Evolutionary conservation across 1,284 basidiomycete species (phyloP).

Genomic region (Caloboletus inedulis): DNA sequence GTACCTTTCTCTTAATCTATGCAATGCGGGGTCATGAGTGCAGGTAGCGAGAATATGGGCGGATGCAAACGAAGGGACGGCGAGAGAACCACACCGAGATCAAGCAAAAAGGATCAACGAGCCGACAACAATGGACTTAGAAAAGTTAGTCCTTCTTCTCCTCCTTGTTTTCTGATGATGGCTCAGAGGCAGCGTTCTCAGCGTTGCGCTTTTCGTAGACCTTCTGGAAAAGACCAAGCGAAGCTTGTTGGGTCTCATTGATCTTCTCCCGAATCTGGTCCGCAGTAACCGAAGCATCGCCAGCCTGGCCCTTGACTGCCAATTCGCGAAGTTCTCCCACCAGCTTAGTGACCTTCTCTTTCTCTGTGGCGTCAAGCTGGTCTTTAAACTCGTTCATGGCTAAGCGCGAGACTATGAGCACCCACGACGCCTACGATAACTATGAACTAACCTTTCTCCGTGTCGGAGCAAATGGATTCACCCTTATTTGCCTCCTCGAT

Average conservation of each 20-base stretch:
- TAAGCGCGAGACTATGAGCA: conserved; percentile 30
- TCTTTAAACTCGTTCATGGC: conserved; percentile 98
- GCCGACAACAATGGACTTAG: not conserved
- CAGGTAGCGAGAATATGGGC: conserved; percentile 1
- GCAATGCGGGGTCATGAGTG: conserved; percentile 16
- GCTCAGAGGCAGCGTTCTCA: conserved; percentile 55
- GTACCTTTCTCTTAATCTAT: conserved; percentile 34
- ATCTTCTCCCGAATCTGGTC: conserved; percentile 93
- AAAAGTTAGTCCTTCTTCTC: conserved; percentile 69
- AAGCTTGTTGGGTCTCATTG: conserved; percentile 94
- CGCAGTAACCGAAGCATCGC: conserved; percentile 78
- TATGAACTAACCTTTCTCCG: conserved; percentile 78
- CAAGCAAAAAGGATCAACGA: conserved; percentile 3
- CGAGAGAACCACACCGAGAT: conserved; percentile 12
- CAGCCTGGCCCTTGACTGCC: conserved; percentile 86
- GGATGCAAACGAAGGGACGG: conserved; percentile 31
- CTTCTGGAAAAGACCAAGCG: conserved; percentile 97
- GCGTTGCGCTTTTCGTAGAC: conserved; percentile 91
- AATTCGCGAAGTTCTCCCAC: conserved; percentile 88
- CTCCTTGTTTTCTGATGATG: conserved; percentile 48
- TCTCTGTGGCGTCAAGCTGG: conserved; percentile 88
- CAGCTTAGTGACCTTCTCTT: conserved; percentile 89
- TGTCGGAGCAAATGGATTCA: conserved; percentile 92
- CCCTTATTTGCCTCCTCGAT: conserved; percentile 99
- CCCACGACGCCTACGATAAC: not conserved